These are phyloP conservation scores for Vitis rupestris DNA, from an alignment of 164 flowering plant genomes.

Conservation along the genomic window DNA sequence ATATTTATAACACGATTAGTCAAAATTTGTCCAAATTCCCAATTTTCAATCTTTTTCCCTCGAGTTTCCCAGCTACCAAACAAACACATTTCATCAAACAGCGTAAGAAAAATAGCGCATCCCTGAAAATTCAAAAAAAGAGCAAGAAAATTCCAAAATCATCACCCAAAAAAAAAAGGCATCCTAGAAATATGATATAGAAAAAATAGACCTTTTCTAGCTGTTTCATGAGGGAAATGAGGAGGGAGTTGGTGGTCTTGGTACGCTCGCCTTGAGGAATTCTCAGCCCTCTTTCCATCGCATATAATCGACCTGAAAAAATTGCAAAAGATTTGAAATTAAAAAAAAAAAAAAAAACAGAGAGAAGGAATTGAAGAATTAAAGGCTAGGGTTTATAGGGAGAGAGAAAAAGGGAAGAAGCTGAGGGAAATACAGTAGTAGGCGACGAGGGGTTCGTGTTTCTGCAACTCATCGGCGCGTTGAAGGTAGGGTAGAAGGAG, in stretches of 20 bases:
- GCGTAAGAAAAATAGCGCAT: background rate
- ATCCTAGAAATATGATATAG: too few species aligned
- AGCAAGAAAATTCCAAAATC: too few species aligned
- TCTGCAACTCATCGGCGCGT: constrained; percentile 94
- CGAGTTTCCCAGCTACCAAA: background rate
- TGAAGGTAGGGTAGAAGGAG: constrained; percentile 88
- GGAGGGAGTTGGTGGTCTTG: constrained; percentile 78
- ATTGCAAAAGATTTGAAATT: background rate
- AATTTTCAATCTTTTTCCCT: too few species aligned
- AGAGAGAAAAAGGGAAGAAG: background rate
- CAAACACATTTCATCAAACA: background rate
- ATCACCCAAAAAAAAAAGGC: too few species aligned
- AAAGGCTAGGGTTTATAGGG: constrained; percentile 4
- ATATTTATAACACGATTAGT: too few species aligned
- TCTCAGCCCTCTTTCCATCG: constrained; percentile 89
- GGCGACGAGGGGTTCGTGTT: constrained; percentile 95
- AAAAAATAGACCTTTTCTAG: constrained; percentile 70
- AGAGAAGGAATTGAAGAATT: background rate
- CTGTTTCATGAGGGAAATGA: constrained; percentile 89
- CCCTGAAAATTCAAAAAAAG: background rate
- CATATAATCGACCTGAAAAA: constrained; percentile 83
- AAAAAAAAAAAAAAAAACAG: background rate
- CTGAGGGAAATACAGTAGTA: constrained; percentile 65
- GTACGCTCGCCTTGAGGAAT: constrained; percentile 79
- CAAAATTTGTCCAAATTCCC: too few species aligned